A percentile compares a stretch with the other conserved stretches of the same genome.
These are phyloP conservation scores for Sechiopsis laciniata DNA, from an alignment of 306 rosid genomes.

Conservation along the genomic window DNA sequence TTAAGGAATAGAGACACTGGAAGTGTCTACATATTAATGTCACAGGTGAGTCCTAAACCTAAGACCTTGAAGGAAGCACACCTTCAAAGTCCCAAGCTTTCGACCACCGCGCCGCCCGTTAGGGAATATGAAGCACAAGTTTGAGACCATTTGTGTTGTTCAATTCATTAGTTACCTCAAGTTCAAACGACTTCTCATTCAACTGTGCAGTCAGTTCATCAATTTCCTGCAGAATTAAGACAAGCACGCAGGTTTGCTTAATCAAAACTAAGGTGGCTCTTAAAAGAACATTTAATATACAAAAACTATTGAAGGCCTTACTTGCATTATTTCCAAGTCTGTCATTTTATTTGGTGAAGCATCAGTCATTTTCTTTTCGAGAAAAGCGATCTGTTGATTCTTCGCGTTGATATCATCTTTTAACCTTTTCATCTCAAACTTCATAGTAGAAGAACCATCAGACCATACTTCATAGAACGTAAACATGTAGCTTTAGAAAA, in stretches of 20 bases:
- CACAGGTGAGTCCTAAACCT: too few relatives aligned
- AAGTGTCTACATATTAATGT: too few relatives aligned
- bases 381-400: slow-evolving; percentile 68
- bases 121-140: slow-evolving; percentile 10
- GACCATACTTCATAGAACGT: slow-evolving; percentile 18
- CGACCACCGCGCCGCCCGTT: too few relatives aligned
- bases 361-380: slow-evolving; percentile 71
- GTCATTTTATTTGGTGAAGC: slow-evolving; percentile 49
- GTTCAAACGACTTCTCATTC: slow-evolving; percentile 92
- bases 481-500: slow-evolving; percentile 22
- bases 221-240: slow-evolving; percentile 58
- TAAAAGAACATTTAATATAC: slow-evolving; percentile 20
- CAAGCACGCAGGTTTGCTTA: slow-evolving; percentile 18
- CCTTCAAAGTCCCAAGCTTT: too few relatives aligned
- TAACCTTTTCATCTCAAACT: slow-evolving; percentile 64
- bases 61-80: too few relatives aligned
- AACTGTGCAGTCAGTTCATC: slow-evolving; percentile 65
- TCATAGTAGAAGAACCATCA: slow-evolving; percentile 24
- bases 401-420: slow-evolving; percentile 69
- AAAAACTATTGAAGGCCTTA: slow-evolving; percentile 37
- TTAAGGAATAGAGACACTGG: too few relatives aligned
- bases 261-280: background rate
- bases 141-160: slow-evolving; percentile 13
- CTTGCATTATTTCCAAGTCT: slow-evolving; percentile 62
- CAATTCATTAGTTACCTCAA: slow-evolving; percentile 57